Evolutionary conservation across 2,329 filamentous ascomycete species (phyloP), one percentile per base, ranked within the genome.

Genomic region (Harringtonia aguacate): DNA sequence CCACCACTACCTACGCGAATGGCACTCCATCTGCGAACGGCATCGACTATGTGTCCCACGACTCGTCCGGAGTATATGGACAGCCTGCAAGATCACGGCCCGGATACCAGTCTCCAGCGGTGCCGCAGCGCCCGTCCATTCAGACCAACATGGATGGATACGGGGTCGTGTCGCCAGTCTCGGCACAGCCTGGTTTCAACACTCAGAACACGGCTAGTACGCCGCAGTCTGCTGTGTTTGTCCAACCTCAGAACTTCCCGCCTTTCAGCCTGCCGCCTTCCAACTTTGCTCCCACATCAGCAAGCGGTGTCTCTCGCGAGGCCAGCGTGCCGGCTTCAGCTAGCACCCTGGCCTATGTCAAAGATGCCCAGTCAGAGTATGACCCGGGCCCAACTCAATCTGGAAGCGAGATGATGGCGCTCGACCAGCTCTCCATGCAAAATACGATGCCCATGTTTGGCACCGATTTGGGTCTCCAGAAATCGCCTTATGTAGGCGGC

Each of bases 401-500:
- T 6, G 58, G 65, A 2, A 64, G 65, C 30, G 76, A 81, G 48
- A 69, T 80, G 68, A 72, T 79, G 62, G 62, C 77, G 44, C 56
- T 81, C 17, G 75, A 80, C 52, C 74, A 79, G 48, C 79, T 81
- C 72, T 63, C 73, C 36, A 72, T 73, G 56, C 70, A 72, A 15
- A 81, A 78, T 45, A 79, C 84, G 5, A 85, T 94, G 53, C 87
- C 90, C 1, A 82, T 95, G 22, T 95, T 95, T 61, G 87, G 87
- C 15, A 81, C 76, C 22, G 87, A 94, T 54, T 82, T 78, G 17
- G 81, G 86, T 48, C 55, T 77, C 34, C 89, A 85, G 53, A 85
- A 90, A 46, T 94, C 88, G 3, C 88, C 90, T 0, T 90, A 90
- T 57, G 72, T 74, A 4, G 81, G 24, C 24, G 24, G 84, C 9